phyloP scores from a whole-genome alignment of 257 asterid species.

The Fraxinus quadrangulata region DNA sequence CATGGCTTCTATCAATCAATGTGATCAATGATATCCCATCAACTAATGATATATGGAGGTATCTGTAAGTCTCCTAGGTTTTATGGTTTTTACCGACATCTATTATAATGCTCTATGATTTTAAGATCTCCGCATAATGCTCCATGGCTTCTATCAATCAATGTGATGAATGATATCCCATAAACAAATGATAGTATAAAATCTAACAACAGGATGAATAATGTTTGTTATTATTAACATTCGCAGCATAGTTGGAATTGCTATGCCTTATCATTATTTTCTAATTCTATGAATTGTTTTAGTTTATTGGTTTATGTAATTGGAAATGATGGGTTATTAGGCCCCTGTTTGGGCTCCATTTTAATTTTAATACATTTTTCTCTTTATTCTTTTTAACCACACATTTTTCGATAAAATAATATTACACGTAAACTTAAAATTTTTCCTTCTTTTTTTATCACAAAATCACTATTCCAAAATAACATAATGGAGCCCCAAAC shows the following conservation, averaged over 20 bases:
- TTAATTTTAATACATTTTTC: too few relatives aligned
- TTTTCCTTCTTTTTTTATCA: too few relatives aligned
- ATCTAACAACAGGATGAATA: neutral
- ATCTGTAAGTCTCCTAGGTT: neutral
- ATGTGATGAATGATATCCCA: neutral
- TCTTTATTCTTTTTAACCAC: too few relatives aligned
- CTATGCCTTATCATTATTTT: neutral
- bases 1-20: neutral
- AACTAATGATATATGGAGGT: neutral
- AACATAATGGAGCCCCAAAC: too few relatives aligned
- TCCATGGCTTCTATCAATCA: neutral
- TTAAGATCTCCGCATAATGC: neutral
- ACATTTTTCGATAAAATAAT: too few relatives aligned
- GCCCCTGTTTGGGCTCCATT: too few relatives aligned
- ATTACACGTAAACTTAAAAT: too few relatives aligned
- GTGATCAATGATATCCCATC: neutral
- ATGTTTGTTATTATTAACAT: neutral
- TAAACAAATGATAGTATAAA: neutral
- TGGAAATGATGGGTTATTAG: too few relatives aligned
- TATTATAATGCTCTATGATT: neutral
- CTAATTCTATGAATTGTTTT: neutral
- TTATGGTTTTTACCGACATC: neutral
- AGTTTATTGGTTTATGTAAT: neutral
- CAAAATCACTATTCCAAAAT: too few relatives aligned
- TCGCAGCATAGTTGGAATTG: neutral